Percentiles rank a stretch among this genome's conserved stretches.
Evolutionary conservation across 768 basidiomycete species (phyloP).

Genomic region (Xerocomellus dryophilus): DNA sequence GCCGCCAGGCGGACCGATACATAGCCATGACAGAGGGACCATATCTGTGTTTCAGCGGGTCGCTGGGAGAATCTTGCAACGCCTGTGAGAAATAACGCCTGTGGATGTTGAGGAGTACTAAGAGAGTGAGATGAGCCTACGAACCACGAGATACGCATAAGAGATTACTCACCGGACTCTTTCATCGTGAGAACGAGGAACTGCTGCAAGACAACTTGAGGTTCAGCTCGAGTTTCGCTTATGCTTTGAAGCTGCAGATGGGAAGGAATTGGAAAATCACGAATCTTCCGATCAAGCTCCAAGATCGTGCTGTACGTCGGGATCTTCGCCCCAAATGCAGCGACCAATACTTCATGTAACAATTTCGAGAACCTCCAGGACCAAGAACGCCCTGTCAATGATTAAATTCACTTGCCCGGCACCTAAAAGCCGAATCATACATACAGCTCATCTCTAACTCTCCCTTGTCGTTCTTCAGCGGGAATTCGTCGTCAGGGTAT

Average conservation of each 20-base stretch:
- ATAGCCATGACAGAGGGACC: constrained; percentile 68
- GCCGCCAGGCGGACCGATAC: constrained; percentile 68
- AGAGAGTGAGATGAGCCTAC: neutral
- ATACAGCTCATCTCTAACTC: constrained; percentile 43
- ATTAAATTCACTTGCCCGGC: neutral
- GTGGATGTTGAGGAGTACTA: constrained; percentile 64
- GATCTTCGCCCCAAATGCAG: constrained; percentile 50
- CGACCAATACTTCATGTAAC: constrained; percentile 48
- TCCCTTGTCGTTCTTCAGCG: constrained; percentile 33
- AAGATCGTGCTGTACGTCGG: constrained; percentile 52
- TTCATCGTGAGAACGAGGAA: constrained; percentile 45
- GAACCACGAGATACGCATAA: neutral
- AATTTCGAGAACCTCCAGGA: constrained; percentile 51
- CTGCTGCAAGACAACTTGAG: constrained; percentile 37
- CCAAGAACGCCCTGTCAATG: constrained; percentile 52
- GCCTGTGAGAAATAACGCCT: constrained; percentile 67
- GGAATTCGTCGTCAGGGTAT: constrained; percentile 45
- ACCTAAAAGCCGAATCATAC: constrained; percentile 12
- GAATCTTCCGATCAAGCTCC: constrained; percentile 57
- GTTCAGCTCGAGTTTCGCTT: constrained; percentile 13
- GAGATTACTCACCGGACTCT: constrained; percentile 43
- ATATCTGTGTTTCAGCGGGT: constrained; percentile 59
- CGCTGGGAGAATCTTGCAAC: constrained; percentile 54
- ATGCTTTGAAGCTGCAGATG: constrained; percentile 40
- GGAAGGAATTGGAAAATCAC: constrained; percentile 54